Evolutionary conservation across 2,329 filamentous ascomycete genomes (phyloP).

Genomic region (Pezicula carpinea): DNA sequence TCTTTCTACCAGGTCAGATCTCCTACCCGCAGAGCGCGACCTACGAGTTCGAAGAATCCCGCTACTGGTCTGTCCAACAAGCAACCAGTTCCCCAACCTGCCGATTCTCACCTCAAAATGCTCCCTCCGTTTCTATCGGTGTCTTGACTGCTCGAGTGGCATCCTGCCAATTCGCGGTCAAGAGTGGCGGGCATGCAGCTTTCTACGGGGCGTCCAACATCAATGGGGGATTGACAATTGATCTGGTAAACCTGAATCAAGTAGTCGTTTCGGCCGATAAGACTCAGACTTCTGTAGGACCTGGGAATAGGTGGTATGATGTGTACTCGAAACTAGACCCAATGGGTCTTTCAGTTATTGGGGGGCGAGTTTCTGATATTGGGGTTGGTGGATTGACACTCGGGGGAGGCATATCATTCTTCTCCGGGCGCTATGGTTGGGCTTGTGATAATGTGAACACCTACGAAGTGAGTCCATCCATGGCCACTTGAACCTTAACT

Average conservation of each 20-base stretch:
- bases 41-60: slow-evolving; percentile 13
- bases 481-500: not conserved
- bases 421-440: slow-evolving; percentile 12
- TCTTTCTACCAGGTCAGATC: slow-evolving; percentile 9
- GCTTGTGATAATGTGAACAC: slow-evolving; percentile 14
- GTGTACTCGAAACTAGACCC: slow-evolving; percentile 15
- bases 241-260: slow-evolving; percentile 9
- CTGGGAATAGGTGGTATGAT: slow-evolving; percentile 14
- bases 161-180: slow-evolving; percentile 28
- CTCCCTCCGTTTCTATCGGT: slow-evolving; percentile 6
- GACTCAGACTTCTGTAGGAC: slow-evolving; percentile 9
- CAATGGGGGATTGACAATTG: slow-evolving; percentile 13
- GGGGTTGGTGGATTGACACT: slow-evolving; percentile 13
- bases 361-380: slow-evolving; percentile 12
- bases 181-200: slow-evolving; percentile 33
- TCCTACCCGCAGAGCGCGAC: slow-evolving; percentile 11
- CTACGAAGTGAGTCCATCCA: slow-evolving; percentile 8
- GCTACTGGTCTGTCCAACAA: slow-evolving; percentile 8
- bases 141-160: slow-evolving; percentile 2
- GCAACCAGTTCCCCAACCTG: slow-evolving; percentile 6
- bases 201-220: slow-evolving; percentile 12
- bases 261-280: slow-evolving; percentile 4
- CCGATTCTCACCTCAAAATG: slow-evolving; percentile 6
- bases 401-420: slow-evolving; percentile 12
- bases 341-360: slow-evolving; percentile 11